phyloP scores from a whole-genome alignment of 2,329 filamentous ascomycete genomes.

The Colletotrichum gigasporum region DNA sequence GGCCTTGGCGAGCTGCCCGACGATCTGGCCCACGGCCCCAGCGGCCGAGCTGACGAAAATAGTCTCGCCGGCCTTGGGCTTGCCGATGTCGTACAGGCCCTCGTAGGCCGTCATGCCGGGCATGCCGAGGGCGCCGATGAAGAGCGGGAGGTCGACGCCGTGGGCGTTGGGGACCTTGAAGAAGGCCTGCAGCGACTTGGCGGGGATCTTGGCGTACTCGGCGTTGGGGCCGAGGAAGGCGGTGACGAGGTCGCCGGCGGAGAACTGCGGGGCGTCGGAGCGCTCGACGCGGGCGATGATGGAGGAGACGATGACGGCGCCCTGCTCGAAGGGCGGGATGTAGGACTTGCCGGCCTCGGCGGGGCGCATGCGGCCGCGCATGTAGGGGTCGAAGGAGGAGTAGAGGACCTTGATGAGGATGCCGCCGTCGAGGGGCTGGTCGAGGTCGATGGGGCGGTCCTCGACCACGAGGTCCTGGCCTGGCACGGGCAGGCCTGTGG shows the following conservation, averaged over 20 bases:
- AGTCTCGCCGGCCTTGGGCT: slow-evolving; percentile 73
- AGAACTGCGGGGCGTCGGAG: slow-evolving; percentile 66
- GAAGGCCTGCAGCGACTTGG: slow-evolving; percentile 23
- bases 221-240: slow-evolving; percentile 64
- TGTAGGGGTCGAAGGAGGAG: slow-evolving; percentile 85
- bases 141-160: slow-evolving; percentile 72
- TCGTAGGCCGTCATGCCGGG: slow-evolving; percentile 77
- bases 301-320: slow-evolving; percentile 71
- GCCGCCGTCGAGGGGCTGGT: slow-evolving; percentile 69
- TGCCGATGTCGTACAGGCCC: slow-evolving; percentile 71
- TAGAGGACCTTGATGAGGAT: slow-evolving; percentile 76
- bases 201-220: slow-evolving; percentile 64
- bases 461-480: slow-evolving; percentile 78
- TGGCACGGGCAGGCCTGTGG: slow-evolving; percentile 71
- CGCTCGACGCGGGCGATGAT: slow-evolving; percentile 76
- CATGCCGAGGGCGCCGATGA: slow-evolving; percentile 74
- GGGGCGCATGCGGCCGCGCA: slow-evolving; percentile 80
- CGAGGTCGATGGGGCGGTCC: slow-evolving; percentile 71
- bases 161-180: slow-evolving; percentile 70
- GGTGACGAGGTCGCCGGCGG: slow-evolving; percentile 57
- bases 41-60: slow-evolving; percentile 85
- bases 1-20: slow-evolving; percentile 85
- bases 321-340: slow-evolving; percentile 67
- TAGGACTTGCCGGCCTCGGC: slow-evolving; percentile 71
- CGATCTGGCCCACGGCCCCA: slow-evolving; percentile 83